Percentiles rank a stretch among this genome's conserved stretches.
Conservation (phyloP, 2,329 filamentous ascomycete genomes). For the Fusarium oxysporum region DNA sequence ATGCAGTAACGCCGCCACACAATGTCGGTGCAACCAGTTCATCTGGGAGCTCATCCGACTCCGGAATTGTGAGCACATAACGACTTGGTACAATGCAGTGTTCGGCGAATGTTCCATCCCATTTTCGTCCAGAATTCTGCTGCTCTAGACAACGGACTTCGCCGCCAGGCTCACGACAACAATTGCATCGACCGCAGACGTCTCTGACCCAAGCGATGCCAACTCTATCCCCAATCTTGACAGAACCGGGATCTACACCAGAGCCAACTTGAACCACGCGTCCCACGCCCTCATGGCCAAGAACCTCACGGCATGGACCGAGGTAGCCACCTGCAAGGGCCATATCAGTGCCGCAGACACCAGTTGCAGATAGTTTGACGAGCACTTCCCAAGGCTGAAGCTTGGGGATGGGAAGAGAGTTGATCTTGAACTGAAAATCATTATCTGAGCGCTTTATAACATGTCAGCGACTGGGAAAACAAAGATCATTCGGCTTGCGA, state of each 20-base stretch:
- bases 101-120: slow-evolving; percentile 56
- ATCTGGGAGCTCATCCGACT: slow-evolving; percentile 44
- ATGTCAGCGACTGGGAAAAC: not conserved
- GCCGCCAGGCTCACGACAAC: slow-evolving; percentile 48
- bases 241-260: not conserved
- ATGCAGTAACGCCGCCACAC: slow-evolving; percentile 58
- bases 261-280: slow-evolving; percentile 15
- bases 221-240: slow-evolving; percentile 12
- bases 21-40: slow-evolving; percentile 55
- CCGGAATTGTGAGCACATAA: slow-evolving; percentile 48
- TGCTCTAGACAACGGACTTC: slow-evolving; percentile 52
- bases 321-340: slow-evolving; percentile 30
- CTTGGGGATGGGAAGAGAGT: not conserved
- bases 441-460: slow-evolving; percentile 9
- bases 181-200: slow-evolving; percentile 49
- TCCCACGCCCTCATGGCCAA: slow-evolving; percentile 39
- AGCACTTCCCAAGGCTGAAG: slow-evolving; percentile 31
- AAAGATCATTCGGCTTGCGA: no score
- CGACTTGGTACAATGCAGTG: slow-evolving; percentile 51
- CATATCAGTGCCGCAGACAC: slow-evolving; percentile 38
- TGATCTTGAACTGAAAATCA: slow-evolving; percentile 4
- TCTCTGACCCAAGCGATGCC: slow-evolving; percentile 42
- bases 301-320: slow-evolving; percentile 25
- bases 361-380: slow-evolving; percentile 24
- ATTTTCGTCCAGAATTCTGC: slow-evolving; percentile 49